Evolutionary conservation across 495 filamentous ascomycete species (phyloP), one percentile per base, ranked within the genome.

Genomic region (Xylaria flabelliformis): DNA sequence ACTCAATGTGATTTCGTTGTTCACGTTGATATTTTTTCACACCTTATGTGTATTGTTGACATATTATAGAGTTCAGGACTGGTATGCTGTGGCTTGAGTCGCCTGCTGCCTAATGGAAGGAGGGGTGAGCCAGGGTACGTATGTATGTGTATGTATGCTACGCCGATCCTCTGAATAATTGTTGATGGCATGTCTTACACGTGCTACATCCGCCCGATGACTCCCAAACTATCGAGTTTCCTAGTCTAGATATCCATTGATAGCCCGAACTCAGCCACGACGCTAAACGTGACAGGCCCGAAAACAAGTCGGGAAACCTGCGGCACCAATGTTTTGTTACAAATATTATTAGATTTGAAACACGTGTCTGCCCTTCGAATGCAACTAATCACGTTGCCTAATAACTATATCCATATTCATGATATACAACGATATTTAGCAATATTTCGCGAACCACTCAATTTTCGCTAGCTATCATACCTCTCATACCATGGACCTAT

Each of bases 101-200:
- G 53, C 48, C 39, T 69, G 67, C 67, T 69, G 53, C 67, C 67
- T 69, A 69, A 69, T n/a, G 24, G 5, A 53, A 69, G 67, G 67
- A 69, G 67, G 67, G 67, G 67, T 42, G 12, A 17, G 34, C 34
- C 7, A 29, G 50, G 50, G 65, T 67, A 42, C 29, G 7, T 36
- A 7, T 7, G 34, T 4, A 36, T 36, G 34, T 41, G 7, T 36
- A 7, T 7, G 34, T 4, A 36, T 36, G 34, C n/a, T 12, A 50
- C 26, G 50, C 36, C 50, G 65, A 67, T 67, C 48, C n/a, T 6
- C 29, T 46, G 17, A 53, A 53, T 26, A 29, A 19, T 29, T 32
- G 44, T 29, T 26, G n/a, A 59, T 50, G 42, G 34, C 44, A 69
- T 69, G 39, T 32, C 39, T 69, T 69, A 61, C 67, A 59, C 67